Base-by-base conservation (phyloP, 805 yeast genomes). In the Cyberlindnera maclurae region DNA sequence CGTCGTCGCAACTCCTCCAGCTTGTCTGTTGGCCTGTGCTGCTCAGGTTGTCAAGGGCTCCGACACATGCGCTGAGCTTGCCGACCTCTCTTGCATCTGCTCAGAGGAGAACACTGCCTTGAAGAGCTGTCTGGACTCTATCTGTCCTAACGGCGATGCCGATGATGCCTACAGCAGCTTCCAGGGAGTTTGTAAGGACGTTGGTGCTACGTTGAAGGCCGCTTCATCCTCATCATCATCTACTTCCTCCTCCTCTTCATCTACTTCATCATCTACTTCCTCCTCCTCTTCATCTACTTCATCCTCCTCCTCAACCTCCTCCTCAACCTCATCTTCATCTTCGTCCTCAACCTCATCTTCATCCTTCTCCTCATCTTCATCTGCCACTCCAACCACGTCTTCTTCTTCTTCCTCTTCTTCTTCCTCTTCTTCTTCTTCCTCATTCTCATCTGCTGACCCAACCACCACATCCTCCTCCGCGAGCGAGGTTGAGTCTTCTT, bases 11-110 rank as follows among this genome's bases (percentile, higher is more conserved):
- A 70, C 90, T 40, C 93, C 96, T 37, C 96, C 96, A 44, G 96
- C 96, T 29, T 88, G 96, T 70, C 65, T 88, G 49, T 70, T 88
- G 60, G 94, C 95, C 30, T 87, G 96, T 74, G 90, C 84, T 42
- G 73, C 86, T 41, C 71, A 75, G 54, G 89, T 82, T 40, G 68
- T 72, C 45, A 73, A 73, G 58, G 45, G 51, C 5, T 70, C 78
- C 12, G 62, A 75, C 31, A 43, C 65, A 34, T 83, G 93, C 63
- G 50, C 65, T 42, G 67, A 78, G 41, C 60, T 86, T 59, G 74
- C 73, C 59, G 77, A 82, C 55, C 67, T 85, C 49, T 52, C 64
- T 31, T 87, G 95, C 69, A 63, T 83, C 52, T 84, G 95, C 63
- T 60, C 70, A 31, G 66, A 67, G 39, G 76, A 82, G 51, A 63